Percentiles rank a stretch among this genome's conserved stretches.
Evolutionary conservation across 306 rosid genomes (phyloP).

Genomic region (Pyrus pyrifolia): DNA sequence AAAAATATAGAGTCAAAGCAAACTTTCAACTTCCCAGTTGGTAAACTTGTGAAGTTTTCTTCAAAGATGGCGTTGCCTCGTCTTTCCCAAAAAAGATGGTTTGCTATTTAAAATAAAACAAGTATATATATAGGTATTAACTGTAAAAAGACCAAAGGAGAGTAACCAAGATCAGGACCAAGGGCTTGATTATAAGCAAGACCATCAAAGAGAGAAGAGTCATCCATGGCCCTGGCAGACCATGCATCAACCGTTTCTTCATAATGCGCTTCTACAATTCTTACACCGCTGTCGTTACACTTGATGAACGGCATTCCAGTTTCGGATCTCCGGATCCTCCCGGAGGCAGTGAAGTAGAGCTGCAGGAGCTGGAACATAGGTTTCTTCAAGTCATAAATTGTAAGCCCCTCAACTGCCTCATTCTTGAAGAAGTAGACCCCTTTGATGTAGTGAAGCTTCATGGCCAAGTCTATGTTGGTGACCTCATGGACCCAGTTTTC

Average conservation of each 20-base stretch:
- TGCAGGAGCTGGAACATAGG: slow-evolving; percentile 57
- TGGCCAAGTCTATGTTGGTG: slow-evolving; percentile 48
- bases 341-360: slow-evolving; percentile 34
- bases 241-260: slow-evolving; percentile 40
- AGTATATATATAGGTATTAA: slow-evolving; percentile 12
- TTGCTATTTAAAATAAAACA: background rate
- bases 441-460: slow-evolving; percentile 64
- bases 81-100: no score
- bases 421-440: slow-evolving; percentile 49
- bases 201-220: slow-evolving; percentile 2
- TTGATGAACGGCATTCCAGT: slow-evolving; percentile 43
- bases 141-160: slow-evolving; percentile 72
- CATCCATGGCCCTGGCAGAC: slow-evolving; percentile 26
- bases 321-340: slow-evolving; percentile 48
- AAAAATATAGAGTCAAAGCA: background rate
- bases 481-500: slow-evolving; percentile 28
- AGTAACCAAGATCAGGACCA: slow-evolving; percentile 71
- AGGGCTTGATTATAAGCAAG: slow-evolving; percentile 44
- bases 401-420: slow-evolving; percentile 38
- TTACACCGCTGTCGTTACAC: slow-evolving; percentile 76
- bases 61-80: no score
- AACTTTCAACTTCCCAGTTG: background rate
- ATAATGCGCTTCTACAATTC: slow-evolving; percentile 49
- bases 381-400: slow-evolving; percentile 38
- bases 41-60: background rate